Percentiles rank a stretch among this genome's conserved stretches.
Conservation (phyloP, 768 basidiomycete genomes). For the Xerocomellus dryophilus region DNA sequence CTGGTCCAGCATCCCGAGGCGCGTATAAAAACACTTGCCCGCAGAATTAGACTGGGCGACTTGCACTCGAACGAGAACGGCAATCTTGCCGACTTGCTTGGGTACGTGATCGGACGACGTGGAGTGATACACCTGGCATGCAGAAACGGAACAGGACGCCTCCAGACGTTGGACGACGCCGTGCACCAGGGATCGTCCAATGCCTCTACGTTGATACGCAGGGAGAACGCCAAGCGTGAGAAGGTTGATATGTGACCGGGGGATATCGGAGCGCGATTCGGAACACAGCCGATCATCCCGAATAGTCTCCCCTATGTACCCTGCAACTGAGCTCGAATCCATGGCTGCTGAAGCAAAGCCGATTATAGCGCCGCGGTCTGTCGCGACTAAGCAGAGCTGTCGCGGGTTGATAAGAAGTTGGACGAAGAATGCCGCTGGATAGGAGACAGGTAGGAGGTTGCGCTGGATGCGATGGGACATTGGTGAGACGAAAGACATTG, state of each 20-base stretch:
- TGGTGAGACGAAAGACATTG: slow-evolving; percentile 3
- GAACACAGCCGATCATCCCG: slow-evolving; percentile 1
- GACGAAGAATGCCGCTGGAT: slow-evolving; percentile 31
- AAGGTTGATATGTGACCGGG: slow-evolving; percentile 20
- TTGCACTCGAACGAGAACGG: slow-evolving; percentile 28
- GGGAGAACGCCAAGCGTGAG: slow-evolving; percentile 32
- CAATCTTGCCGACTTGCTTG: slow-evolving; percentile 5
- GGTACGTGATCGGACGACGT: not conserved
- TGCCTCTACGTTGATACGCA: slow-evolving; percentile 26
- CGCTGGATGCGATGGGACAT: slow-evolving; percentile 9
- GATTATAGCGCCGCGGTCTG: slow-evolving; percentile 17
- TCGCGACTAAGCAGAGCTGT: slow-evolving; percentile 31
- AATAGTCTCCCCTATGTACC: not conserved
- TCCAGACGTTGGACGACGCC: slow-evolving; percentile 27
- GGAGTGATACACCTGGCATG: not conserved
- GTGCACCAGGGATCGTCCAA: slow-evolving; percentile 30
- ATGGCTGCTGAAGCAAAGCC: slow-evolving; percentile 31
- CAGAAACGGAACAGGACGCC: not conserved
- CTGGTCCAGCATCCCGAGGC: slow-evolving; percentile 30
- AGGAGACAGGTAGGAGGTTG: slow-evolving; percentile 26
- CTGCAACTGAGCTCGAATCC: not conserved
- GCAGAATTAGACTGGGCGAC: slow-evolving; percentile 26
- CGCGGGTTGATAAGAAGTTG: slow-evolving; percentile 30
- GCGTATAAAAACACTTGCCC: slow-evolving; percentile 28
- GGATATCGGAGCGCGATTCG: slow-evolving; percentile 5